Base-by-base conservation (phyloP, 306 rosid species). In the Cotoneaster glaucophyllus region DNA sequence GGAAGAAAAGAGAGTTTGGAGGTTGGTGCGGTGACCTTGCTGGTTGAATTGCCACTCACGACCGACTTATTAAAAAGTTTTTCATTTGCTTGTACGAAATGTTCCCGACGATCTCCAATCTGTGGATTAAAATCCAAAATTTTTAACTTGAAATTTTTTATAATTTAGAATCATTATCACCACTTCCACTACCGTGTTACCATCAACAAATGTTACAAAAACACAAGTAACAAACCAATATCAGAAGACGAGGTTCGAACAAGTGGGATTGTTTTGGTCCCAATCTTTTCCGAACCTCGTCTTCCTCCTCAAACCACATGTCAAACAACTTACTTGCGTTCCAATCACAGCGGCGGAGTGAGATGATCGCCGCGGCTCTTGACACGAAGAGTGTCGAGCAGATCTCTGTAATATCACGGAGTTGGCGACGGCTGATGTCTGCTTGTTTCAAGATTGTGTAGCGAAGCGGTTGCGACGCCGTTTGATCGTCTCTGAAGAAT, bases 271-370 rank as follows among this genome's bases (percentile, higher is more conserved):
- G 62, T 57, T 57, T 57, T n/a, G 18, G 54, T 17, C 96, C 97
- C 81, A 88, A 87, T 50, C 66, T 39, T 71, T 78, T 84, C 41
- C 96, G 81, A 43, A 88, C 96, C 69, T 56, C 61, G 59, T 74
- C 79, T 85, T 92, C 96, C 48, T 92, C 87, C 73, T 87, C 90
- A 80, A 92, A 92, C 97, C 97, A 92, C 34, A 83, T 86, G 76
- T 92, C 97, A 34, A 84, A 89, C 64, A 92, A 85, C 69, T 84
- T 88, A 76, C 86, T 88, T 28, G 87, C 86, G 64, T 84, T 90
- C 96, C 97, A 92, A 77, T 85, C 87, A 71, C 84, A 87, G 79
- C 88, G 86, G 52, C 93, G 93, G 76, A 92, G 93, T 53, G 88
- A 70, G 74, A 84, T 82, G 85, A 83, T 84, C 2, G 97, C 87